phyloP scores from a whole-genome alignment of 192 early-diverging fungal species.

The Coemansia sp. region DNA sequence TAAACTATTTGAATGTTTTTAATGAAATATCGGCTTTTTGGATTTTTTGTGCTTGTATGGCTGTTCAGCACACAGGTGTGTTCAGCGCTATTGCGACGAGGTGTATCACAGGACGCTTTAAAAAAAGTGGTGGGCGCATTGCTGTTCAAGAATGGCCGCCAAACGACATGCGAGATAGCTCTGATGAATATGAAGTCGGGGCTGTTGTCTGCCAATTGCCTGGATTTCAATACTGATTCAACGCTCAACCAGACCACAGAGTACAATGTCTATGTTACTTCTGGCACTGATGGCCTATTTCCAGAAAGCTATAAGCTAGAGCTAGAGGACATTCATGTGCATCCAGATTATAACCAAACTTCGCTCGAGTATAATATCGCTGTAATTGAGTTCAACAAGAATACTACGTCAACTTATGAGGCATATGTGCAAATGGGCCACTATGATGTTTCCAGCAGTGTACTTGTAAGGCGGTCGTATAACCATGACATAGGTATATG shows the following conservation, averaged over 20 bases:
- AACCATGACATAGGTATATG: no score
- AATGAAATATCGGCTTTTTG: no score
- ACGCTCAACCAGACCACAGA: background rate
- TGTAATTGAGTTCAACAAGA: constrained; percentile 18
- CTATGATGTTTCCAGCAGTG: no score
- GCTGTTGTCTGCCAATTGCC: constrained; percentile 10
- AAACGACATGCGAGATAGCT: constrained; percentile 12
- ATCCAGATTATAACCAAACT: constrained; percentile 11
- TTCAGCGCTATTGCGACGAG: no score
- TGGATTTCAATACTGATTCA: constrained; percentile 1
- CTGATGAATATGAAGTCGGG: constrained; percentile 7
- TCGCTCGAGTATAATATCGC: constrained; percentile 18
- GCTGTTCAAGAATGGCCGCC: constrained; percentile 8
- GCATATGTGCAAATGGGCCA: background rate
- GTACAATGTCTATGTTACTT: constrained; percentile 1
- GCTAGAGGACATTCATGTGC: constrained; percentile 6
- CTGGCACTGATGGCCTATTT: background rate
- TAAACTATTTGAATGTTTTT: no score
- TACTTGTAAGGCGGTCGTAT: no score
- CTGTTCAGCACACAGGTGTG: no score
- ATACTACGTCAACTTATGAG: constrained; percentile 5
- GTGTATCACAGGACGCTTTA: no score
- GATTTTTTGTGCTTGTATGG: no score
- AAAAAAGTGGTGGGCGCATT: background rate
- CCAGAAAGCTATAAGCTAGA: background rate